Evolutionary conservation across 192 early-diverging fungal species (phyloP).

Genomic region (Backusella circina): DNA sequence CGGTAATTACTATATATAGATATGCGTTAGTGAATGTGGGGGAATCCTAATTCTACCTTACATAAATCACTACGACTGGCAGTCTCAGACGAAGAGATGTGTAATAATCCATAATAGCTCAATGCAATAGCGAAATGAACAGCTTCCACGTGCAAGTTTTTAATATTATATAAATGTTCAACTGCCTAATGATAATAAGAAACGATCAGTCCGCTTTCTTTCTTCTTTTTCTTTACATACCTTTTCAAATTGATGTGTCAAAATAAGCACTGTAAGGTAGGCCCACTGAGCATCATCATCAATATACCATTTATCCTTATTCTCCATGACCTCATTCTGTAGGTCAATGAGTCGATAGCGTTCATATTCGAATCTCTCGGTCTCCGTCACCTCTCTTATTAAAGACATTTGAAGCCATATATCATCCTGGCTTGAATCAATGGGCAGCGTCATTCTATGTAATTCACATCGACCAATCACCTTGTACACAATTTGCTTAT

Average conservation of each 20-base stretch:
- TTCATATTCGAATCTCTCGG: slow-evolving; percentile 52
- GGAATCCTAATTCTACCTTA: slow-evolving; percentile 10
- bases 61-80: slow-evolving; percentile 34
- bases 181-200: slow-evolving; percentile 48
- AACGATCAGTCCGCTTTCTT: background rate
- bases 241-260: slow-evolving; percentile 88
- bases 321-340: slow-evolving; percentile 60
- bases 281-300: slow-evolving; percentile 61
- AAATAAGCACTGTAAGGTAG: slow-evolving; percentile 80
- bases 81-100: slow-evolving; percentile 56
- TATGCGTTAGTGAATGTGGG: background rate
- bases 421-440: slow-evolving; percentile 86
- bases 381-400: slow-evolving; percentile 50
- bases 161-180: slow-evolving; percentile 62
- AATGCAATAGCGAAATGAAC: slow-evolving; percentile 88
- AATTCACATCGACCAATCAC: slow-evolving; percentile 89
- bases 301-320: slow-evolving; percentile 70
- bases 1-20: slow-evolving; percentile 3
- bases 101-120: slow-evolving; percentile 75
- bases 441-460: slow-evolving; percentile 54
- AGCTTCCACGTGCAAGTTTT: slow-evolving; percentile 70
- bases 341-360: slow-evolving; percentile 66
- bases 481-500: slow-evolving; percentile 88
- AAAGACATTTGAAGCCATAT: slow-evolving; percentile 87
- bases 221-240: background rate